Base-by-base conservation (phyloP, 2,329 filamentous ascomycete genomes). In the Polychaeton citri region DNA sequence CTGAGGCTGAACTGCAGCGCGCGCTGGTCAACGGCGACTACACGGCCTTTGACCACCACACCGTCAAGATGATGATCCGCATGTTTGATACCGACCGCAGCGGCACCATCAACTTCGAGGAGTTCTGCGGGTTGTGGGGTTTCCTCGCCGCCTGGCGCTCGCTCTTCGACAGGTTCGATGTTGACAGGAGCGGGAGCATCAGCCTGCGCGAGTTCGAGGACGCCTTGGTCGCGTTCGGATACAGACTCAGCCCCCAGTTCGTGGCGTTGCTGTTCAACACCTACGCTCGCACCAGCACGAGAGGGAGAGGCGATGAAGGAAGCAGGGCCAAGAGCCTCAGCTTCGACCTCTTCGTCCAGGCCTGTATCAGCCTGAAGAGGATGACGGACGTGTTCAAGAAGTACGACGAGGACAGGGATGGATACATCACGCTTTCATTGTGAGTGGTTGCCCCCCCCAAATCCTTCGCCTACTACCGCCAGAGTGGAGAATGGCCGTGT, bases 301-400 rank as follows among this genome's bases (percentile, higher is more conserved):
- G 56, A 28, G 56, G 55, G 6, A 32, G 55, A 37, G 55, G 55
- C 6, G 56, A 58, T 26, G 55, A 59, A 26, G 33, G 37, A 2
- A 65, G 54, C 39, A 43, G 56, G 20, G 50, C 56, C 39, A 59
- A 53, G 50, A 59, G 53, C 47, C 57, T 64, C 47, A 60, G 49
- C 41, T 98, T 98, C 54, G 90, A 98, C 63, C 63, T 98, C 35
- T 98, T 98, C 53, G 90, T 98, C 42, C 90, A 98, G 68, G 85
- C 85, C 35, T 96, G 90, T 60, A 96, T 98, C 55, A 86, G 78
- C 50, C 68, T 98, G 52, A 95, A 96, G 72, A 74, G 90, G 49
- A 96, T 98, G 88, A 98, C 90, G 41, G 90, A 98, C 60, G 86
- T 94, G 19, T 98, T 98, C 60, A 98, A 98, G 71, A 88, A 87